Evolutionary conservation across 2,329 filamentous ascomycete species (phyloP), one percentile per base, ranked within the genome.

Genomic region (Conoideocrella luteorostrata): DNA sequence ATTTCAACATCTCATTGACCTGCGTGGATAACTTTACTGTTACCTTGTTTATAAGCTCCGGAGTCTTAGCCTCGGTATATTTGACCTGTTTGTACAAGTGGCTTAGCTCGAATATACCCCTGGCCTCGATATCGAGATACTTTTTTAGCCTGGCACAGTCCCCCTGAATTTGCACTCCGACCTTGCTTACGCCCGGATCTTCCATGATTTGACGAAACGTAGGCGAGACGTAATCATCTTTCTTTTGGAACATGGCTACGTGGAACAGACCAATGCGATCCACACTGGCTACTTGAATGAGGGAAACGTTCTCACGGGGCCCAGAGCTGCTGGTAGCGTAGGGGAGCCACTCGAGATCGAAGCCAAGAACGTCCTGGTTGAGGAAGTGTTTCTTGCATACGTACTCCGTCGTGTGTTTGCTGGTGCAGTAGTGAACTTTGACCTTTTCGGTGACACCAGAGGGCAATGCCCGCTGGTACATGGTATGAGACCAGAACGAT

Each of bases 341-440:
- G 2, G 69, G 51, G 41, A 79, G 72, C 90, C 91, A 96, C 66
- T 96, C 91, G 49, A 96, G 74, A 56, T 96, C 90, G 48, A 96
- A 88, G 0, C 90, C 90, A n/a, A 96, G 60, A 2, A 94, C 64
- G 30, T 78, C 70, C 55, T 93, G 80, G 21, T 74, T 52, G 30
- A 81, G 57, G 52, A 96, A 95, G 45, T 84, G 72, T 45, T 76
- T 62, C 47, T 78, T 62, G 46, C 79, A 71, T 7, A 86, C 74
- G 5, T 69, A 64, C 59, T 96, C 88, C 15, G 85, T 84, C 3
- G 77, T 78, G 28, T 78, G 68, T 35, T 74, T 75, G 45, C 71
- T 84, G 39, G 69, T 80, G 68, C 88, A 95, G 62, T 95, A 95
- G 57, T 91, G 80, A 1, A 94, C 78, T 45, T 73, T 76, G 36